phyloP scores from a whole-genome alignment of 306 rosid genomes.

The Rosa chinensis region DNA sequence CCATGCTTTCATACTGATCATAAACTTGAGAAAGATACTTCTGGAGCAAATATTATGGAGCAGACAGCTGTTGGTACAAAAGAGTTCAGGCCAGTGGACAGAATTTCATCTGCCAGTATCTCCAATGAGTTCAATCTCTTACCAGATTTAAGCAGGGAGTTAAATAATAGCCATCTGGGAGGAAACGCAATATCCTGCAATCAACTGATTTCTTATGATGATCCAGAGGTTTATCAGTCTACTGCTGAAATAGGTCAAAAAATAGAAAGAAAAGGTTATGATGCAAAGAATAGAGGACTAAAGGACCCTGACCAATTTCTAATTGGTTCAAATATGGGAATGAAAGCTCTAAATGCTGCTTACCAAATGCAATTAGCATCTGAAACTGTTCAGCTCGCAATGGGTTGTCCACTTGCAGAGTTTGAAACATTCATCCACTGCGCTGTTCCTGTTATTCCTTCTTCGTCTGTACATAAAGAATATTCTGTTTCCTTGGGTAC shows the following conservation, averaged over 20 bases:
- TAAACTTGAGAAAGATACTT: neutral
- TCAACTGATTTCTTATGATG: neutral
- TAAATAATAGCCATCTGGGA: neutral
- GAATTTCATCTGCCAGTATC: slow-evolving; percentile 5
- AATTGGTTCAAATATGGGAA: slow-evolving; percentile 11
- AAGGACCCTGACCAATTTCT: neutral
- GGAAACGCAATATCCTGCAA: neutral
- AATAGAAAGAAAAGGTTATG: neutral
- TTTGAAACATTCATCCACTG: slow-evolving; percentile 23
- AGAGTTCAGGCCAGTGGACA: slow-evolving; percentile 6
- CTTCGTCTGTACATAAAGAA: slow-evolving; percentile 3
- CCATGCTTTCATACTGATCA: neutral
- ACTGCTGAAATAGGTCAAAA: neutral
- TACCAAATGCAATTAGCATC: slow-evolving; percentile 23
- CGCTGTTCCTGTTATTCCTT: slow-evolving; percentile 21
- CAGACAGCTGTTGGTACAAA: slow-evolving; percentile 10
- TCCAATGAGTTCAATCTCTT: neutral
- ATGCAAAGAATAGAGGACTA: neutral
- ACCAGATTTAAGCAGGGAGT: neutral
- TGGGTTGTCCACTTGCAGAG: slow-evolving; percentile 24
- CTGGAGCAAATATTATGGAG: slow-evolving; percentile 1
- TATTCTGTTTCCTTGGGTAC: slow-evolving; percentile 12
- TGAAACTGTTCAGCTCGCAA: slow-evolving; percentile 12
- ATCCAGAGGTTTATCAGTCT: slow-evolving; percentile 4
- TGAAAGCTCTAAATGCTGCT: slow-evolving; percentile 13